Percentiles rank a stretch among this genome's conserved stretches.
These are phyloP conservation scores for Hypomyces perniciosus DNA, from an alignment of 2,329 filamentous ascomycete genomes.

Conservation along the genomic window DNA sequence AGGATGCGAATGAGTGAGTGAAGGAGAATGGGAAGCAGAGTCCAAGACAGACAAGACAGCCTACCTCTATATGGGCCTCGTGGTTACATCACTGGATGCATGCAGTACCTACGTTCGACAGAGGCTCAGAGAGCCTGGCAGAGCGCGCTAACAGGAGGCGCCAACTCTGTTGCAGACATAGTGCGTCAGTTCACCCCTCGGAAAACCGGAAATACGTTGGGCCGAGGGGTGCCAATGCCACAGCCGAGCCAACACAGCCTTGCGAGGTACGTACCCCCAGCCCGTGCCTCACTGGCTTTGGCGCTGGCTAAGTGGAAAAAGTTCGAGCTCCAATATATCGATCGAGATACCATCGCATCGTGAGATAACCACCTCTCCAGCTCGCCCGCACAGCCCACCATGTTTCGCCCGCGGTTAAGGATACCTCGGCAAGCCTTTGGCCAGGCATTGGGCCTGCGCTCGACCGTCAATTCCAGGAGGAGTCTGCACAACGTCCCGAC, in stretches of 20 bases:
- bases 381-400: constrained; percentile 17
- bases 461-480: constrained; percentile 31
- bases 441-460: constrained; percentile 29
- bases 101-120: neutral
- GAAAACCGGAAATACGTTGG: no score
- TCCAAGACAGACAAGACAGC: no score
- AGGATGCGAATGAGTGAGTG: neutral
- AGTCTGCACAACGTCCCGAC: constrained; percentile 41
- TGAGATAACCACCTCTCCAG: neutral
- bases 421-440: constrained; percentile 39
- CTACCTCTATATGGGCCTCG: neutral
- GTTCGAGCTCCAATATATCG: constrained; percentile 5
- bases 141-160: neutral
- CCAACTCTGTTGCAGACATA: no score
- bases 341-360: neutral
- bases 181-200: no score
- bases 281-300: neutral
- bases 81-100: constrained; percentile 8
- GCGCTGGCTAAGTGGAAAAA: constrained; percentile 4
- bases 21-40: neutral
- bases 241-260: no score
- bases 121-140: neutral
- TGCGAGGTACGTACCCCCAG: neutral
- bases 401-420: constrained; percentile 51
- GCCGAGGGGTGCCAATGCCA: no score